Conservation (phyloP, 179 eudicot genomes). For the Heliamphora pulchella region DNA sequence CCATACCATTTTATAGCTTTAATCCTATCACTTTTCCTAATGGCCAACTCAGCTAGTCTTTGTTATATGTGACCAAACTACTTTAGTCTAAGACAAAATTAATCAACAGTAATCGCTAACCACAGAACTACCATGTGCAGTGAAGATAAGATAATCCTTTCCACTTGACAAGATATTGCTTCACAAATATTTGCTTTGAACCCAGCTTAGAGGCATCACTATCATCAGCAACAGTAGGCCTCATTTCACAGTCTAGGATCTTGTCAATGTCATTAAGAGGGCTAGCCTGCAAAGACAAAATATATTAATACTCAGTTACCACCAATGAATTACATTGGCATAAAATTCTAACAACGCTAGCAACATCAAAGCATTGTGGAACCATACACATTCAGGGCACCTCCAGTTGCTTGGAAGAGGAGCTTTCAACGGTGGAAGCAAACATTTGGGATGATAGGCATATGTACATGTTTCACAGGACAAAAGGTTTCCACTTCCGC, state of each 20-base stretch:
- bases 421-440: conserved; percentile 66
- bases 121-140: conserved; percentile 68
- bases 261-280: conserved; percentile 89
- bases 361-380: conserved; percentile 15
- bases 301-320: conserved; percentile 16
- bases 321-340: background rate
- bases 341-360: conserved; percentile 1
- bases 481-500: conserved; percentile 48
- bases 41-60: no score
- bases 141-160: conserved; percentile 92
- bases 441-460: conserved; percentile 79
- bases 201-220: conserved; percentile 62
- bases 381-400: conserved; percentile 92
- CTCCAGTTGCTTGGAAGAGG: conserved; percentile 76
- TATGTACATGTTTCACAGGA: conserved; percentile 80
- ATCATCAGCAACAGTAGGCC: conserved; percentile 63
- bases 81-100: no score
- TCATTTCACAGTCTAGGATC: conserved; percentile 78
- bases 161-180: conserved; percentile 96
- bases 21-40: no score
- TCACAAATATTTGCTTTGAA: conserved; percentile 67
- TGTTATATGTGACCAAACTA: no score
- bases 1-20: no score
- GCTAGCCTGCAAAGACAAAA: conserved; percentile 56
- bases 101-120: conserved; percentile 11